Percentiles rank a stretch among this genome's conserved stretches.
Conservation (phyloP, 352 stramenopile genomes). For the Pythium pyrilobum region DNA sequence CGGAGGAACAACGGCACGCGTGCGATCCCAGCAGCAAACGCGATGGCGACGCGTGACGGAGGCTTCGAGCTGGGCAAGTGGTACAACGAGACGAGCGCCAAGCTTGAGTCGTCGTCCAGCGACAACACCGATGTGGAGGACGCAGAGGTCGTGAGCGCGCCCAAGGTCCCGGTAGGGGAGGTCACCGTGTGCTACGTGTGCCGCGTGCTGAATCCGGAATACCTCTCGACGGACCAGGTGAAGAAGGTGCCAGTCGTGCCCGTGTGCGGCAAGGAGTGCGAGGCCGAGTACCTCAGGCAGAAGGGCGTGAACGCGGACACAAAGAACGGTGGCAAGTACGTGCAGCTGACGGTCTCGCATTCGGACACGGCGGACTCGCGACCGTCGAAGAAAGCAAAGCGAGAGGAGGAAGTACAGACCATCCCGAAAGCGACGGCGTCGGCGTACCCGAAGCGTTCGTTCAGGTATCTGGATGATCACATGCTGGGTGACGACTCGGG, state of each 20-base stretch:
- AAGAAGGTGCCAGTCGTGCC: conserved; percentile 45
- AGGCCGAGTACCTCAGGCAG: conserved; percentile 47
- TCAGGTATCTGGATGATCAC: conserved; percentile 75
- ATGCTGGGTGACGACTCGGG: conserved; percentile 60
- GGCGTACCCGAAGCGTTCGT: conserved; percentile 44
- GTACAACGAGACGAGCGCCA: conserved; percentile 45
- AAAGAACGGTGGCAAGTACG: conserved; percentile 23
- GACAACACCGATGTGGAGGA: conserved; percentile 44
- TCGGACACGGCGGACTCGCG: conserved; percentile 3
- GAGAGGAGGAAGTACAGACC: background rate
- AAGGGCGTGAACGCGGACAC: conserved; percentile 24
- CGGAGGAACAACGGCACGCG: no score
- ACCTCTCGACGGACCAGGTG: conserved; percentile 52
- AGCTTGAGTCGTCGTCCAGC: conserved; percentile 21
- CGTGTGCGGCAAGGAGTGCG: conserved; percentile 67
- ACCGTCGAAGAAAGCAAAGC: conserved; percentile 41
- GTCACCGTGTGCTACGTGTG: conserved; percentile 57
- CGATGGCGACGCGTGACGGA: conserved; percentile 39
- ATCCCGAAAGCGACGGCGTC: conserved; percentile 9
- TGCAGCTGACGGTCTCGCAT: conserved; percentile 17
- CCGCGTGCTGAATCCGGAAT: conserved; percentile 48
- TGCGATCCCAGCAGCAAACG: no score
- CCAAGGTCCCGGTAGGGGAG: conserved; percentile 11
- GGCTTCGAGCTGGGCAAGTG: conserved; percentile 78
- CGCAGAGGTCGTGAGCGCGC: conserved; percentile 5